phyloP scores from a whole-genome alignment of 306 rosid species.

The Begonia fuchsioides region DNA sequence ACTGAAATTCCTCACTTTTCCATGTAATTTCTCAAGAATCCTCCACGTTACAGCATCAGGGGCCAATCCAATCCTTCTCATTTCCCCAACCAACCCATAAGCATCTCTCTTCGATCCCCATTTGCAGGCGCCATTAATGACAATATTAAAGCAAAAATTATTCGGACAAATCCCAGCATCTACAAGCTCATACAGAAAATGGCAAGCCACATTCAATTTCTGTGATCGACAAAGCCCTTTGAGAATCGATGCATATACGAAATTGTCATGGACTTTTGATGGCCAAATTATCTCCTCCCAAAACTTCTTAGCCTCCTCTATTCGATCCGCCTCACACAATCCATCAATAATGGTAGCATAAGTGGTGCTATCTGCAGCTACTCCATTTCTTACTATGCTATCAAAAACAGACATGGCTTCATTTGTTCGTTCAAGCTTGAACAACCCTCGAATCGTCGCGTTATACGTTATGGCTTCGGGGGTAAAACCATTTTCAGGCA shows the following conservation, averaged over 20 bases:
- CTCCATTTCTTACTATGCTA: conserved; percentile 31
- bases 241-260: conserved; percentile 65
- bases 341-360: conserved; percentile 55
- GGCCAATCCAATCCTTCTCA: conserved; percentile 56
- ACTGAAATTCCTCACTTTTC: conserved; percentile 9
- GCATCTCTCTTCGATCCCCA: conserved; percentile 48
- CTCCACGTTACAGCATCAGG: conserved; percentile 90
- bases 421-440: conserved; percentile 33
- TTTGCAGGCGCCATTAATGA: conserved; percentile 54
- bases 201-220: conserved; percentile 50
- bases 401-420: conserved; percentile 35
- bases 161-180: conserved; percentile 71
- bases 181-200: conserved; percentile 65
- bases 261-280: conserved; percentile 54
- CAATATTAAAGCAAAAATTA: conserved; percentile 60
- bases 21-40: conserved; percentile 57
- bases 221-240: conserved; percentile 57
- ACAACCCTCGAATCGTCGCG: conserved; percentile 49
- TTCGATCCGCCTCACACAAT: conserved; percentile 32
- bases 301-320: conserved; percentile 63
- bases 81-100: conserved; percentile 57
- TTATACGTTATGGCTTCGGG: conserved; percentile 68
- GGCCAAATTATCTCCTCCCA: conserved; percentile 87
- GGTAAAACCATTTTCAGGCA: conserved; percentile 41
- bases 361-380: conserved; percentile 38